phyloP scores from a whole-genome alignment of 495 filamentous ascomycete species.

The Xylaria cubensis region DNA sequence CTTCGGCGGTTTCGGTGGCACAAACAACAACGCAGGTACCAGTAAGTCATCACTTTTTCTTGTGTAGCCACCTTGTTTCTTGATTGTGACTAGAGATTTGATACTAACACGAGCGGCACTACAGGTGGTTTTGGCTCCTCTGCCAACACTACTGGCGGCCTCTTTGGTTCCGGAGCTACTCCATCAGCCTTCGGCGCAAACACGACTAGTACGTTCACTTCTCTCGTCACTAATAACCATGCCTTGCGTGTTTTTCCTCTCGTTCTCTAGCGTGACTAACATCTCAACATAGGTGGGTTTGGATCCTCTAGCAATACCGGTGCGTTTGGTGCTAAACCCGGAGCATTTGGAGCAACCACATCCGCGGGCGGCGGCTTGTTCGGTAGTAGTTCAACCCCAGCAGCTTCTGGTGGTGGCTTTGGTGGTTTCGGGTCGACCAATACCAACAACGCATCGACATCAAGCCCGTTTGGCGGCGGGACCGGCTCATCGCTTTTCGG shows the following conservation, averaged over 20 bases:
- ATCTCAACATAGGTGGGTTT: conserved; percentile 38
- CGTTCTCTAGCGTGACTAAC: conserved; percentile 24
- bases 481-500: conserved; percentile 48
- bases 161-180: conserved; percentile 33
- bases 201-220: conserved; percentile 41
- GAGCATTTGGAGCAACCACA: conserved; percentile 36
- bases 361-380: conserved; percentile 38
- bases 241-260: background rate
- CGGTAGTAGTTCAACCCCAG: conserved; percentile 39
- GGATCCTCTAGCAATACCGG: conserved; percentile 49
- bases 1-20: conserved; percentile 55
- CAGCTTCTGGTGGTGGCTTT: conserved; percentile 36
- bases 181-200: conserved; percentile 57
- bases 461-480: conserved; percentile 55
- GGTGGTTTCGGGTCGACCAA: conserved; percentile 58
- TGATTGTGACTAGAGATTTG: conserved; percentile 23
- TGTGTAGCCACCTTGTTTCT: conserved; percentile 22
- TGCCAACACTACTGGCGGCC: conserved; percentile 24
- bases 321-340: conserved; percentile 54
- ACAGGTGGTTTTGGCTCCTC: conserved; percentile 35
- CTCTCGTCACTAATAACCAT: background rate
- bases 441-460: conserved; percentile 48
- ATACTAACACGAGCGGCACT: conserved; percentile 34
- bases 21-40: conserved; percentile 40
- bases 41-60: conserved; percentile 35